phyloP scores from a whole-genome alignment of 192 early-diverging fungal species.

The Gryganskiella cystojenkinii region DNA sequence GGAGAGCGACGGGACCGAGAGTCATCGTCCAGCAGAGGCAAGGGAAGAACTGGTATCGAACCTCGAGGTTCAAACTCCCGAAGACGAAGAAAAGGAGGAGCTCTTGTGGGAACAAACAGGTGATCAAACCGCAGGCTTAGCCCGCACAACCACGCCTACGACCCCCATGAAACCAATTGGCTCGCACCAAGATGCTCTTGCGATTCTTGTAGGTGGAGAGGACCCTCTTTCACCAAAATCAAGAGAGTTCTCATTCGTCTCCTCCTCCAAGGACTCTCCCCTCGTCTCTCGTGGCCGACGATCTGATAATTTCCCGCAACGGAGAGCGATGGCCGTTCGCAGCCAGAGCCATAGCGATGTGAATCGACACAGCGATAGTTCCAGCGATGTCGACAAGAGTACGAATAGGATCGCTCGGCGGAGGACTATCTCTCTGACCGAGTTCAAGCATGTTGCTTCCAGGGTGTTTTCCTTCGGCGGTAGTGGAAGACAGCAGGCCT shows the following conservation, averaged over 20 bases:
- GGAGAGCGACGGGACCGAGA: background rate
- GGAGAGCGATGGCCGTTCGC: slow-evolving; percentile 12
- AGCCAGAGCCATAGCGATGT: slow-evolving; percentile 9
- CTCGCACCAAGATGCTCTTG: slow-evolving; percentile 19
- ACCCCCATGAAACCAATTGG: background rate
- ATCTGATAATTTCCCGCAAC: slow-evolving; percentile 22
- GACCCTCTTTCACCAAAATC: slow-evolving; percentile 8
- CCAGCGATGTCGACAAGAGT: background rate
- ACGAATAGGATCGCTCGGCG: background rate
- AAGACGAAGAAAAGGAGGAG: too few relatives aligned
- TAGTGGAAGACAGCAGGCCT: background rate
- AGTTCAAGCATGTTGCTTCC: slow-evolving; percentile 1
- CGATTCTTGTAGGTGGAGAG: slow-evolving; percentile 8
- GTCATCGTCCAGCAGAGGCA: background rate
- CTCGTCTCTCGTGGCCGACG: slow-evolving; percentile 2
- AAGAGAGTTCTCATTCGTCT: slow-evolving; percentile 15
- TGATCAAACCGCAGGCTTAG: background rate
- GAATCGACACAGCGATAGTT: background rate
- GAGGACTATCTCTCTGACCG: slow-evolving; percentile 19
- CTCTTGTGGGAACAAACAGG: background rate
- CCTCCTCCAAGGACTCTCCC: slow-evolving; percentile 3
- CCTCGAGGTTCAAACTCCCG: too few relatives aligned
- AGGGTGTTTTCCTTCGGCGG: background rate
- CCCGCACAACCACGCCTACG: background rate
- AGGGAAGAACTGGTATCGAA: background rate